phyloP scores from a whole-genome alignment of 805 yeast species.

The Yarrowia sp. region DNA sequence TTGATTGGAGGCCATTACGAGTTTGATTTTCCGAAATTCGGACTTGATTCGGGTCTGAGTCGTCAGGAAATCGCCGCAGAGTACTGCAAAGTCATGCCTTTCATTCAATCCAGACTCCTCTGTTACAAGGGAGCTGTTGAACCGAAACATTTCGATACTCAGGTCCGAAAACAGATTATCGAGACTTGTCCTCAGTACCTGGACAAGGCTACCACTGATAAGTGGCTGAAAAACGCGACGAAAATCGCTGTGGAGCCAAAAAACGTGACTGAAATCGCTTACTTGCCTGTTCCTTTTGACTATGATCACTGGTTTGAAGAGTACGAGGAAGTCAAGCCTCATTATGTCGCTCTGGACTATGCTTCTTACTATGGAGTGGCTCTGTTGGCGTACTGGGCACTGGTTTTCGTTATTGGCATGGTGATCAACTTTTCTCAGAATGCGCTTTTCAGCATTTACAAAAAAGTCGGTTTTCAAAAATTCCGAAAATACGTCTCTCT shows the following conservation, averaged over 20 bases:
- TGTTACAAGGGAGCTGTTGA: slow-evolving; percentile 8
- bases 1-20: background rate
- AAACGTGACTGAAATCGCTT: background rate
- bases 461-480: slow-evolving; percentile 28
- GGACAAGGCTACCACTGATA: background rate
- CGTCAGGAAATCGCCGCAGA: background rate
- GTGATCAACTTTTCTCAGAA: slow-evolving; percentile 30
- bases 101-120: background rate
- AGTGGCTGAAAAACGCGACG: background rate
- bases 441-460: slow-evolving; percentile 1
- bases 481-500: slow-evolving; percentile 37
- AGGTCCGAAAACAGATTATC: slow-evolving; percentile 13
- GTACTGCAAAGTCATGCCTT: slow-evolving; percentile 1
- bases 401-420: slow-evolving; percentile 33
- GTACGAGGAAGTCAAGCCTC: slow-evolving; percentile 7
- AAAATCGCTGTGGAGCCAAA: background rate
- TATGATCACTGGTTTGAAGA: slow-evolving; percentile 2
- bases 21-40: background rate
- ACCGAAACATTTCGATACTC: background rate
- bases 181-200: background rate
- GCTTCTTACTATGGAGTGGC: slow-evolving; percentile 33
- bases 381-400: slow-evolving; percentile 39
- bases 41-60: background rate
- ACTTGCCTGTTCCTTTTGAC: background rate
- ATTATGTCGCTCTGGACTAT: slow-evolving; percentile 3